Conservation (phyloP, 495 filamentous ascomycete species). For the Bacidia gigantensis region DNA sequence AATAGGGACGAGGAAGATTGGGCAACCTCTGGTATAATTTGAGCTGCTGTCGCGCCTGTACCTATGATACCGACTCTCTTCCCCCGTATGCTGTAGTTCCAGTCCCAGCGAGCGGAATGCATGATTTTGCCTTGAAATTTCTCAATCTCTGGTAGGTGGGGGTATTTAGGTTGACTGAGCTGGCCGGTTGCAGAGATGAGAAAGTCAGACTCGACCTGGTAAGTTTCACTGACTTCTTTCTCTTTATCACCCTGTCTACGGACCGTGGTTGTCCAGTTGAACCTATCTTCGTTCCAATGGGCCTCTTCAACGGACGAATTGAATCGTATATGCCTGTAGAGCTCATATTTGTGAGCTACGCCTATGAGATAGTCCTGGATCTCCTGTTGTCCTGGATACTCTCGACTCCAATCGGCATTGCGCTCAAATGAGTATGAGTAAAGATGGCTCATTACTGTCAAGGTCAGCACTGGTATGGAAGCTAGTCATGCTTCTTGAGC, state of each 20-base stretch:
- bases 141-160: constrained; percentile 42
- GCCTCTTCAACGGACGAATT: constrained; percentile 37
- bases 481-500: too few relatives aligned
- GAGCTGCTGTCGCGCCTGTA: constrained; percentile 54
- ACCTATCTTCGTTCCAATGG: constrained; percentile 40
- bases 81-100: constrained; percentile 31
- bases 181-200: constrained; percentile 52
- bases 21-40: constrained; percentile 53
- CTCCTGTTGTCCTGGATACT: constrained; percentile 52
- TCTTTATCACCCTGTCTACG: constrained; percentile 33
- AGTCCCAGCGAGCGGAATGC: constrained; percentile 21
- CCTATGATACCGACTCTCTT: constrained; percentile 17
- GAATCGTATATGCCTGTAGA: constrained; percentile 37
- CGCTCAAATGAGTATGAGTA: constrained; percentile 59
- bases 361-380: constrained; percentile 30
- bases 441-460: constrained; percentile 30
- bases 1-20: constrained; percentile 40
- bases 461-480: constrained; percentile 10
- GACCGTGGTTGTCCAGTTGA: constrained; percentile 41
- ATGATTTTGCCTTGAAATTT: constrained; percentile 42
- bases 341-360: not conserved
- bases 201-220: constrained; percentile 40
- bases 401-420: constrained; percentile 47
- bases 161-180: constrained; percentile 45
- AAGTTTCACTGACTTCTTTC: constrained; percentile 28